Evolutionary conservation across 1,284 basidiomycete genomes (phyloP).

Genomic region (Xerocomus cyaneibrunnescens): DNA sequence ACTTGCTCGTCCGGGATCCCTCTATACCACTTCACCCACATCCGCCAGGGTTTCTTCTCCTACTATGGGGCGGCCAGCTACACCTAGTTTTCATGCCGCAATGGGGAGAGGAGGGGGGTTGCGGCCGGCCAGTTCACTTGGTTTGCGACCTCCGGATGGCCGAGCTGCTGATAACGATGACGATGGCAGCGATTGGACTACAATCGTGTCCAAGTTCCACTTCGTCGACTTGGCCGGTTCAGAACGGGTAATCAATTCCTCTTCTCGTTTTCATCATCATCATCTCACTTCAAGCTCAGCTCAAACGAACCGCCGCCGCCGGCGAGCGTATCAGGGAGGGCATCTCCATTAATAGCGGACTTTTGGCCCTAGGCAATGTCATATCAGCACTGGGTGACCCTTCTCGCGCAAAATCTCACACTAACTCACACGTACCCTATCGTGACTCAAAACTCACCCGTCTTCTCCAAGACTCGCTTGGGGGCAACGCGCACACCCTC

Average conservation of each 20-base stretch:
- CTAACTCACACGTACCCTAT: constrained; percentile 88
- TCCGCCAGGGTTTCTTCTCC: constrained; percentile 63
- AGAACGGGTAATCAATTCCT: constrained; percentile 68
- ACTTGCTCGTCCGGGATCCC: constrained; percentile 73
- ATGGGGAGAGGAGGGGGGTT: constrained; percentile 65
- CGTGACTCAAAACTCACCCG: constrained; percentile 97
- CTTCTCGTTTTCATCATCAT: constrained; percentile 6
- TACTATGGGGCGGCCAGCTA: constrained; percentile 69
- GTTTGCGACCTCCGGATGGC: constrained; percentile 51
- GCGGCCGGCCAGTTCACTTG: constrained; percentile 75
- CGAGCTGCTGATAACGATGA: constrained; percentile 51
- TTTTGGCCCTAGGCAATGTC: constrained; percentile 96
- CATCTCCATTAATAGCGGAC: constrained; percentile 95
- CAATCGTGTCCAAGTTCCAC: constrained; percentile 95
- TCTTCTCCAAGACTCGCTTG: constrained; percentile 94
- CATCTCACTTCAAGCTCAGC: constrained; percentile 41
- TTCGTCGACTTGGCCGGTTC: constrained; percentile 98
- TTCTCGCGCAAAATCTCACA: constrained; percentile 71
- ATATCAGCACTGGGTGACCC: constrained; percentile 99
- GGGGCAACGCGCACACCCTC: constrained; percentile 95
- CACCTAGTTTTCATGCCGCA: constrained; percentile 71
- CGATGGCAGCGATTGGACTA: constrained; percentile 79
- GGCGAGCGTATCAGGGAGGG: constrained; percentile 98
- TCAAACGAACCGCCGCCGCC: constrained; percentile 90
- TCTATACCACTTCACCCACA: constrained; percentile 48